Percentiles rank a stretch among this genome's conserved stretches.
Evolutionary conservation across 176 grass and related monocot species (phyloP).

Genomic region (Avena eriantha): DNA sequence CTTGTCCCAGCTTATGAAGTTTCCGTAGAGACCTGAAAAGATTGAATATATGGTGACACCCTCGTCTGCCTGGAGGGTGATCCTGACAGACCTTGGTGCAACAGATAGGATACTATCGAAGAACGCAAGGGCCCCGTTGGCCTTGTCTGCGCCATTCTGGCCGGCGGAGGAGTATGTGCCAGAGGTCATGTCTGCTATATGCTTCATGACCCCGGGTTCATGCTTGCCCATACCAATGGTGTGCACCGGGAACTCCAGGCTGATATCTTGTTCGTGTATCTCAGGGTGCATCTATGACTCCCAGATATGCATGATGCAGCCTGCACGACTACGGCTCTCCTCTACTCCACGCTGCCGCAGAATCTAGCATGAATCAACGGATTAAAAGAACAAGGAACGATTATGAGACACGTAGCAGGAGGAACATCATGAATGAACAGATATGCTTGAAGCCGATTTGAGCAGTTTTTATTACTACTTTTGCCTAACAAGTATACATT

Average conservation of each 20-base stretch:
- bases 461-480: no score
- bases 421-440: no score
- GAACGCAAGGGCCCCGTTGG: no score
- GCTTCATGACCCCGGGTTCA: no score
- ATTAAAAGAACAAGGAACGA: no score
- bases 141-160: no score
- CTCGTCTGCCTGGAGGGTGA: neutral
- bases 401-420: no score
- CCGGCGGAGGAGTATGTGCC: conserved; percentile 8
- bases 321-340: neutral
- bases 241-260: neutral
- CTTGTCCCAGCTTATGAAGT: neutral
- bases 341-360: neutral
- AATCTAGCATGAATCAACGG: neutral
- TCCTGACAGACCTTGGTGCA: neutral
- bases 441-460: no score
- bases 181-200: neutral
- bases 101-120: no score
- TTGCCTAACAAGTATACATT: no score
- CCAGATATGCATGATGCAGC: neutral
- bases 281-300: neutral
- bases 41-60: neutral
- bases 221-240: neutral
- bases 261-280: neutral
- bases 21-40: neutral